Percentiles rank a stretch among this genome's conserved stretches.
These are phyloP conservation scores for Cercospora sp. DNA, from an alignment of 2,329 filamentous ascomycete species.

Conservation along the genomic window DNA sequence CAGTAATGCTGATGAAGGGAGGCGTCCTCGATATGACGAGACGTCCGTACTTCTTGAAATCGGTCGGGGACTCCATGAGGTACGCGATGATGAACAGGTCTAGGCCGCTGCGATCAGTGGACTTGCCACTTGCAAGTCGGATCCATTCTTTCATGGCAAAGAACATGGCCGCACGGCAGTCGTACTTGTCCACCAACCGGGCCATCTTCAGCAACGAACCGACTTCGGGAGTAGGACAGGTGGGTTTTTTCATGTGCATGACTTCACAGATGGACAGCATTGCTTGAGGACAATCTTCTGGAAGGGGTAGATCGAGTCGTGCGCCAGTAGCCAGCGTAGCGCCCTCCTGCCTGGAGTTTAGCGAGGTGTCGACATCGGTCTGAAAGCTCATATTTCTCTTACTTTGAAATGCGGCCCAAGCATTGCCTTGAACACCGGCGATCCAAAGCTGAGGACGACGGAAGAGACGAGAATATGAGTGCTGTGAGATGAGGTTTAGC, in stretches of 20 bases:
- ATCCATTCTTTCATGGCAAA: neutral
- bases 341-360: neutral
- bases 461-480: constrained; percentile 3
- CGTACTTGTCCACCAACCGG: constrained; percentile 6
- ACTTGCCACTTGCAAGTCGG: too few relatives aligned
- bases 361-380: neutral
- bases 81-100: neutral
- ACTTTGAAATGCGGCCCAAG: constrained; percentile 15
- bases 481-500: neutral
- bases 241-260: neutral
- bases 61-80: neutral
- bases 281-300: neutral
- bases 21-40: too few relatives aligned
- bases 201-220: neutral
- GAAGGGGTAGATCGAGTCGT: neutral
- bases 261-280: neutral
- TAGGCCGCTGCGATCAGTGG: too few relatives aligned
- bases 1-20: too few relatives aligned
- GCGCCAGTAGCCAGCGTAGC: neutral
- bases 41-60: too few relatives aligned
- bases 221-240: neutral
- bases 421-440: constrained; percentile 20
- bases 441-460: constrained; percentile 4
- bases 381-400: neutral
- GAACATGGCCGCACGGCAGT: neutral